phyloP scores from a whole-genome alignment of 225 moss, liverwort and hornwort species.

The Marchantia polymorpha region DNA sequence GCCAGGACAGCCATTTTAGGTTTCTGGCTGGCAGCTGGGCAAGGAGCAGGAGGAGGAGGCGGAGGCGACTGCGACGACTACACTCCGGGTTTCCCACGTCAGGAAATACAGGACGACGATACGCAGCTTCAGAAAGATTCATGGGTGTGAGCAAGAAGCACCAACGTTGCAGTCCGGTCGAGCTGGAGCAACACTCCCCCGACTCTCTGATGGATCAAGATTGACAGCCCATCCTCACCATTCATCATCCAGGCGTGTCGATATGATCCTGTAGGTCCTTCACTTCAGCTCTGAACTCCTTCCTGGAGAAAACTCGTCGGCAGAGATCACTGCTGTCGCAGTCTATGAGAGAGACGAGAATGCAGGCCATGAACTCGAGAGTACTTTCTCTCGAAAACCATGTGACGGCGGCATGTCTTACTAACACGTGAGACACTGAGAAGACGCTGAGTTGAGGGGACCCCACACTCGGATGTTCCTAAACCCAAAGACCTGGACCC shows the following conservation, averaged over 20 bases:
- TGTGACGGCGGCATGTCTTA: not conserved
- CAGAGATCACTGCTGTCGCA: not conserved
- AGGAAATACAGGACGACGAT: not conserved
- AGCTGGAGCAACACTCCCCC: not conserved
- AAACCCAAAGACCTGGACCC: not conserved
- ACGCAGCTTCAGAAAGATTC: slow-evolving; percentile 3
- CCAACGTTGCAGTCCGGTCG: not conserved
- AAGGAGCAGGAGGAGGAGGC: not conserved
- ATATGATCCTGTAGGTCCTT: not conserved
- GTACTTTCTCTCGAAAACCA: slow-evolving; percentile 1
- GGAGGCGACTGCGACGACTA: not conserved
- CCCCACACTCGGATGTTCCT: not conserved
- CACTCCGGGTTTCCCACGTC: not conserved
- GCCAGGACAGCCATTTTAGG: slow-evolving; percentile 32
- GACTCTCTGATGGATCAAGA: not conserved
- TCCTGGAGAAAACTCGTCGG: not conserved
- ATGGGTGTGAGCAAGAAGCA: not conserved
- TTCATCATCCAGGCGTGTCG: not conserved
- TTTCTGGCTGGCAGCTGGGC: not conserved
- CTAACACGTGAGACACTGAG: not conserved
- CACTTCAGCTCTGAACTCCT: not conserved
- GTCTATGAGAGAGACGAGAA: not conserved
- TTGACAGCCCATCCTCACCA: too few relatives aligned
- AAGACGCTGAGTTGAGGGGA: not conserved
- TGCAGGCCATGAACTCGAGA: not conserved